Base-by-base conservation (phyloP, 2,329 filamentous ascomycete genomes). In the Sordariomycetes sp. region DNA sequence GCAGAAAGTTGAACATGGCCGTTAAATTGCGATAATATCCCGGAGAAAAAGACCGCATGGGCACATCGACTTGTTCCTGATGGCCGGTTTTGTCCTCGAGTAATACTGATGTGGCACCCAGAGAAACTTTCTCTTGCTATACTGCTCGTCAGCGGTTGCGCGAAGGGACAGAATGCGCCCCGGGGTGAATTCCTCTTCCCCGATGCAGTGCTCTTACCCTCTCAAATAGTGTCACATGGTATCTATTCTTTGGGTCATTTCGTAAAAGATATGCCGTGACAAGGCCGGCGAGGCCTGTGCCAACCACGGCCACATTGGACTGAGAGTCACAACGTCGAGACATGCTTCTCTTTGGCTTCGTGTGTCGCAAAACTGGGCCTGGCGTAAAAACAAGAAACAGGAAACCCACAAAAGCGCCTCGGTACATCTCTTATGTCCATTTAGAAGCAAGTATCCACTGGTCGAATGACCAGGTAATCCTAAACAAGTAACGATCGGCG, bases 1-100 rank as follows among this genome's bases (percentile, higher is more conserved):
- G 72, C 3, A 85, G 66, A 61, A 80, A 70, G 28, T 76, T 69
- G 64, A 84, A 84, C 75, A 85, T 78, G 28, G 71, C 69, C 60
- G 72, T 74, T 54, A 84, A 66, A 60, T 82, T 79, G 53, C 67
- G 64, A 62, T 84, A 83, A 65, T 79, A 84, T 22, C 72, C 70
- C 8, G 64, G 66, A 0, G 68, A 67, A 57, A 64, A 65, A 3
- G 68, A 68, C 28, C 72, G 70, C 66, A 70, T 70, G 4, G 72
- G 72, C 4, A 74, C 57, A 56, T 74, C 70, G 36, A 74, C 63
- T 10, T 69, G 66, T 60, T 73, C 72, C 8, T 61, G 60, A 1
- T 57, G 17, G 50, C 65, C 65, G 7, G 66, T 67, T 10, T 64
- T 63, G 56, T 73, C 66, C 12, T 62, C 62, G 48, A 74, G 59